Conservation (phyloP, 768 basidiomycete species). For the Omphalotus guepiniiformis region DNA sequence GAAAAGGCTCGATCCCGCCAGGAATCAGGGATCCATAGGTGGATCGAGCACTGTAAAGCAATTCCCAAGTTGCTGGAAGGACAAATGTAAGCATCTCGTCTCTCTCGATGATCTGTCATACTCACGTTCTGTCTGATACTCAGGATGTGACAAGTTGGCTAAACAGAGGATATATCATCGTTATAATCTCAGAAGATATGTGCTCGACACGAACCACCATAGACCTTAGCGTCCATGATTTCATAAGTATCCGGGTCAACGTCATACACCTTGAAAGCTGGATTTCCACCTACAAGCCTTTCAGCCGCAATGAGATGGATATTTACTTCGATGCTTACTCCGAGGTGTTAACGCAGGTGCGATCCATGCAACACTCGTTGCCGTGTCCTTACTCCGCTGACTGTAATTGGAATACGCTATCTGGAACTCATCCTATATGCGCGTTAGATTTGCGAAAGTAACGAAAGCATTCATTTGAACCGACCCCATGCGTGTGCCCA, state of each 20-base stretch:
- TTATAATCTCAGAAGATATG: not conserved
- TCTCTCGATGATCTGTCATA: not conserved
- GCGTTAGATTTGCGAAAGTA: not conserved
- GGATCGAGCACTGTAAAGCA: conserved; percentile 53
- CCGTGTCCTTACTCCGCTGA: conserved; percentile 38
- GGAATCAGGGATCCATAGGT: conserved; percentile 44
- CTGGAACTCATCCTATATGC: conserved; percentile 49
- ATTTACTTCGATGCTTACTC: conserved; percentile 26
- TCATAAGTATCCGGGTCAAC: conserved; percentile 66
- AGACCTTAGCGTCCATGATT: conserved; percentile 53
- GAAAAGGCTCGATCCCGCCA: conserved; percentile 25
- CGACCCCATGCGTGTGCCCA: conserved; percentile 26
- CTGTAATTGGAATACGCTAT: conserved; percentile 55
- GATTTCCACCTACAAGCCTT: conserved; percentile 40
- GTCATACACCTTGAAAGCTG: conserved; percentile 56
- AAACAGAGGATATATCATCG: not conserved
- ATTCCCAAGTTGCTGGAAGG: conserved; percentile 42
- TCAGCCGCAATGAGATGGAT: not conserved
- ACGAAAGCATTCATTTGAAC: not conserved
- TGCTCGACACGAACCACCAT: conserved; percentile 34
- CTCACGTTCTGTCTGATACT: conserved; percentile 46
- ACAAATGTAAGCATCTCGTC: conserved; percentile 8
- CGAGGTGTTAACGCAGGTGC: conserved; percentile 56
- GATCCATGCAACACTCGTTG: conserved; percentile 44
- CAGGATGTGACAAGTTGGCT: conserved; percentile 39